These are phyloP conservation scores for Coriaria nepalensis DNA, from an alignment of 306 rosid species.

Conservation along the genomic window DNA sequence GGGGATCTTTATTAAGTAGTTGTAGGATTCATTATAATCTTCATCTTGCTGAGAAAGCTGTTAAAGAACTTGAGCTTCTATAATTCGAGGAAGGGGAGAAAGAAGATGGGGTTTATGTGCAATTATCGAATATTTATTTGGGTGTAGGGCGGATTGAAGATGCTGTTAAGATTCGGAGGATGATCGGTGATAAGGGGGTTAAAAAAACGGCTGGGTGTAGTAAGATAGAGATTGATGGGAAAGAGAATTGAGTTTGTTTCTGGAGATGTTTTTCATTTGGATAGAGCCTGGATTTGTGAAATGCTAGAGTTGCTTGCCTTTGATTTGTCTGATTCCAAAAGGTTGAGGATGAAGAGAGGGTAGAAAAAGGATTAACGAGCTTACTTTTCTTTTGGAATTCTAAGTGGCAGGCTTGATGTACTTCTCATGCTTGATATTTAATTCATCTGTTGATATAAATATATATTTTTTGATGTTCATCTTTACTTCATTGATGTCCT, in stretches of 20 bases:
- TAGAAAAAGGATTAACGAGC: too few relatives aligned
- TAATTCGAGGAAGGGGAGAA: constrained; percentile 18
- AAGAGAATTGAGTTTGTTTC: constrained; percentile 27
- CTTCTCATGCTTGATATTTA: too few relatives aligned
- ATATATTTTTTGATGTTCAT: too few relatives aligned
- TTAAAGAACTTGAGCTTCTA: constrained; percentile 20
- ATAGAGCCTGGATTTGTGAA: constrained; percentile 6
- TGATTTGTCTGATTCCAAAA: neutral
- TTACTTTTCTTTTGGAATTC: too few relatives aligned
- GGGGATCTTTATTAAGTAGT: constrained; percentile 36
- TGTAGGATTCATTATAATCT: constrained; percentile 20
- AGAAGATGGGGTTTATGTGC: constrained; percentile 30
- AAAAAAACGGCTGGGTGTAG: constrained; percentile 37
- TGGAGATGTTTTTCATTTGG: constrained; percentile 19
- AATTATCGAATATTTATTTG: constrained; percentile 32
- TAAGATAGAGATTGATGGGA: constrained; percentile 31
- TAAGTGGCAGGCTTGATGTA: too few relatives aligned
- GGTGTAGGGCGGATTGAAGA: constrained; percentile 23
- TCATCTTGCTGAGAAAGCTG: constrained; percentile 32
- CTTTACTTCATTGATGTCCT: too few relatives aligned
- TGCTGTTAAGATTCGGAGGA: constrained; percentile 23
- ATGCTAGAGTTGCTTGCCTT: constrained; percentile 15
- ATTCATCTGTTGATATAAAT: too few relatives aligned
- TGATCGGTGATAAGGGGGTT: constrained; percentile 22
- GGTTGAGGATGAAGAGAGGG: too few relatives aligned